phyloP scores from a whole-genome alignment of 495 filamentous ascomycete species.

The Trichoderma asperelloides region DNA sequence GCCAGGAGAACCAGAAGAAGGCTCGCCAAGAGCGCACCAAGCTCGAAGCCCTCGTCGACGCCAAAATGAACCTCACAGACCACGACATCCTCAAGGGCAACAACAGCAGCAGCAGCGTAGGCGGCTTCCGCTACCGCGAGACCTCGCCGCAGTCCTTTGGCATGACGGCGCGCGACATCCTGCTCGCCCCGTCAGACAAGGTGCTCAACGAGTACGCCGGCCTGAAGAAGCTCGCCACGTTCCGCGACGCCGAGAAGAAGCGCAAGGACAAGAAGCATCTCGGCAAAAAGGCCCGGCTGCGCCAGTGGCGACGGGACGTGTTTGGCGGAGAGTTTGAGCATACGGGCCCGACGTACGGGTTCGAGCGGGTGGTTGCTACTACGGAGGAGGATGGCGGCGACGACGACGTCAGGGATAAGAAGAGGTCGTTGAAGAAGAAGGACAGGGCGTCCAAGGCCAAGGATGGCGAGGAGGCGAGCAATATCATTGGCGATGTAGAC shows the following conservation, averaged over 20 bases:
- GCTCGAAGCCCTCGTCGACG: slow-evolving; percentile 81
- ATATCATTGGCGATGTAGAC: slow-evolving; percentile 13
- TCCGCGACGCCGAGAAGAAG: slow-evolving; percentile 83
- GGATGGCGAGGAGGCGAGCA: slow-evolving; percentile 18
- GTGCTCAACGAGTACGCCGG: slow-evolving; percentile 87
- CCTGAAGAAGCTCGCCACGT: slow-evolving; percentile 87
- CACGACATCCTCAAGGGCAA: slow-evolving; percentile 40
- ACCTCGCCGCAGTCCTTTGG: slow-evolving; percentile 87
- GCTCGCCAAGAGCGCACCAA: slow-evolving; percentile 70
- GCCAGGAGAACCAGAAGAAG: slow-evolving; percentile 60
- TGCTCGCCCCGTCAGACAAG: slow-evolving; percentile 72
- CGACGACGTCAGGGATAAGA: slow-evolving; percentile 11
- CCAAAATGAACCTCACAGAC: slow-evolving; percentile 63
- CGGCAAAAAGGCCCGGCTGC: slow-evolving; percentile 81
- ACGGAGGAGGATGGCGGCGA: slow-evolving; percentile 8
- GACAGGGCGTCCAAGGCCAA: slow-evolving; percentile 11
- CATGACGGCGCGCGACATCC: slow-evolving; percentile 78
- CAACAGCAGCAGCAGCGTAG: slow-evolving; percentile 11
- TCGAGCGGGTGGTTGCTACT: slow-evolving; percentile 23
- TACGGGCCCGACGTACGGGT: slow-evolving; percentile 39
- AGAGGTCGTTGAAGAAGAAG: not conserved
- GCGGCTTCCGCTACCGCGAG: slow-evolving; percentile 81
- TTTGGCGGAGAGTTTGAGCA: slow-evolving; percentile 61
- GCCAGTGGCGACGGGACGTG: slow-evolving; percentile 86
- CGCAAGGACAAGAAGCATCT: slow-evolving; percentile 73